Evolutionary conservation across 345 rosid genomes (phyloP).

Genomic region (Linum tenue): DNA sequence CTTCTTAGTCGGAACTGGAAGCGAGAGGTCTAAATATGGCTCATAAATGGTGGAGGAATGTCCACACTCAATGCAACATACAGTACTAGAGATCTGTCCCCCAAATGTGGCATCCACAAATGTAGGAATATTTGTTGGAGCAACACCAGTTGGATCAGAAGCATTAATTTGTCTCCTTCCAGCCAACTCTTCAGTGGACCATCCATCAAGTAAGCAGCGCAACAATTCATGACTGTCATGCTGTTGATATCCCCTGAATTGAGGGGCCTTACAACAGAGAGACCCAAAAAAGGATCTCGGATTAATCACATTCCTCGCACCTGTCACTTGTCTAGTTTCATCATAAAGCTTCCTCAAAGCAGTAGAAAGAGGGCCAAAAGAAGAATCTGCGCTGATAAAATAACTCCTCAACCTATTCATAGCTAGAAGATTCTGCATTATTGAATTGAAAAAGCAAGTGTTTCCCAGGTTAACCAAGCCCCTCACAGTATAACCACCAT

Average conservation of each 20-base stretch:
- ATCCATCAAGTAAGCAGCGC: conserved; percentile 67
- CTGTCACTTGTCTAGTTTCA: conserved; percentile 55
- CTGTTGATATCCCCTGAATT: conserved; percentile 86
- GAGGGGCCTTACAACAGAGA: conserved; percentile 75
- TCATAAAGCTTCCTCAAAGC: conserved; percentile 64
- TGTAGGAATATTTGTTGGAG: conserved; percentile 36
- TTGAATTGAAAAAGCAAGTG: conserved; percentile 92
- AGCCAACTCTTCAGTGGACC: conserved; percentile 69
- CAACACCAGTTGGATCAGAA: conserved; percentile 23
- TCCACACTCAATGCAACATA: conserved; percentile 76
- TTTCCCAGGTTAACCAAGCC: conserved; percentile 95
- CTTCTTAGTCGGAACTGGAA: conserved; percentile 81
- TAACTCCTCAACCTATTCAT: conserved; percentile 46
- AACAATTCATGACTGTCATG: conserved; percentile 97
- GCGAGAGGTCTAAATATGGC: conserved; percentile 89
- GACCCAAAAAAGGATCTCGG: conserved; percentile 61
- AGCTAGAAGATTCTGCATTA: conserved; percentile 83
- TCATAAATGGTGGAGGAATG: conserved; percentile 82
- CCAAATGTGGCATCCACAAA: conserved; percentile 77
- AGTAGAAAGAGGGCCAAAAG: conserved; percentile 48
- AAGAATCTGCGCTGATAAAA: conserved; percentile 40
- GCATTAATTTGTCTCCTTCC: conserved; percentile 34
- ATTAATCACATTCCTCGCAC: conserved; percentile 54
- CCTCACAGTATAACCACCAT: conserved; percentile 47
- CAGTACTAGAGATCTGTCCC: conserved; percentile 79